Base-by-base conservation (phyloP, 169 alveolate species). In the Miamiensis avidus region DNA sequence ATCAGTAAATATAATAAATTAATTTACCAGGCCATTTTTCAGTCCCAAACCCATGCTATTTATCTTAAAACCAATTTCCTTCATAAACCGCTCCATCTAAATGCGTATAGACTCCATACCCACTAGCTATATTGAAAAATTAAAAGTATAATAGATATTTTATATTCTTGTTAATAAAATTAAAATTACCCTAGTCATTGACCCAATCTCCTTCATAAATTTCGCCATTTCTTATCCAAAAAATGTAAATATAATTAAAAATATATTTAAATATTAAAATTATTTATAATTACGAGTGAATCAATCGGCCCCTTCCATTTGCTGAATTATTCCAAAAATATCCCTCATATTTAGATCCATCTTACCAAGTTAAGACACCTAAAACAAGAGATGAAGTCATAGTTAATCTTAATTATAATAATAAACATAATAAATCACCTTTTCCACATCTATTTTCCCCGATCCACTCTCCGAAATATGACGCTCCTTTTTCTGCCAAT, bases 251-350 rank as follows among this genome's bases (percentile, higher is more conserved):
- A n/a, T n/a, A n/a, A n/a, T n/a, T n/a, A n/a, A n/a, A n/a, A n/a
- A n/a, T n/a, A n/a, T n/a, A n/a, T n/a, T n/a, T n/a, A n/a, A n/a
- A n/a, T n/a, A n/a, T n/a, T n/a, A n/a, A n/a, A n/a, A n/a, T n/a
- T n/a, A n/a, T n/a, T n/a, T n/a, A n/a, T n/a, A 82, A 69, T 74
- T 31, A 89, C 91, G 89, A 91, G 84, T 93, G 96, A 82, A 88
- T 88, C 82, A 93, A 91, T 75, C 82, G 86, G 1, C 96, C 96
- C 49, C 83, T 88, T 31, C 87, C 87, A 11, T 82, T 34, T 0
- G 87, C 87, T 30, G 72, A 74, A 1, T 81, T 81, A 29, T 82
- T 74, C 74, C 81, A 26, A 82, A 49, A 49, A 49, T 49, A 49
- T 11, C 69, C 69, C 34, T 64, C 82, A 84, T 76, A 87, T 73